Base-by-base conservation (phyloP, 78 protist genomes). In the Andalucia godoyi region DNA sequence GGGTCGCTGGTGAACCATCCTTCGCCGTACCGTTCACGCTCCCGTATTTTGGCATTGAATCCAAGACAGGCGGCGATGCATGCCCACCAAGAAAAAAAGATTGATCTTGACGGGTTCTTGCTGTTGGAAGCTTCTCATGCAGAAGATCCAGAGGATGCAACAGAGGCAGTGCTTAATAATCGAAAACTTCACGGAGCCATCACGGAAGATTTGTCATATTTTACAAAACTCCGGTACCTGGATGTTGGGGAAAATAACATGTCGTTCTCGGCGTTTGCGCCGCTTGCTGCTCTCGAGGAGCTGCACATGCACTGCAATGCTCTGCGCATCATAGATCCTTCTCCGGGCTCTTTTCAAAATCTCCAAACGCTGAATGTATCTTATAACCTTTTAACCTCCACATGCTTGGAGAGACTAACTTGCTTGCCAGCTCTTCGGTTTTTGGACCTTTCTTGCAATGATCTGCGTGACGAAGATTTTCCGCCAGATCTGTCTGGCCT, bases 191-290 rank as follows among this genome's bases (percentile, higher is more conserved):
- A 10, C 9, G 18, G 38, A 7, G 64, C 34, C 47, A 41, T 58
- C 13, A 18, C 7, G 45, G 64, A 58, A 17, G 64, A 58, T 36
- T 7, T 58, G 10, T 7, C 45, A 41, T 58, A 36, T 41, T 58
- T 58, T 23, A 17, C 41, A 30, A 58, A 58, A 21, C 45, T 58
- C 33, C 33, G 34, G 17, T 58, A 58, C 45, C 64, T 58, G 13
- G 64, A 58, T 58, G 30, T 58, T 12, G 64, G 64, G 41, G 64
- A 58, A 41, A 58, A 58, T 17, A 10, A 10, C 33, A 10, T 58
- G 13, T 25, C 10, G 29, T 25, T 58, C 18, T 41, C 25, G 7
- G 64, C 25, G 29, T 41, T 58, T 6, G 10, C 15, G 45, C 41
- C 25, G 39, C n/a, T 58, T 8, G 10, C 9, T 15, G 34, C 25